phyloP scores from a whole-genome alignment of 345 rosid genomes.

The Hibiscus syriacus region DNA sequence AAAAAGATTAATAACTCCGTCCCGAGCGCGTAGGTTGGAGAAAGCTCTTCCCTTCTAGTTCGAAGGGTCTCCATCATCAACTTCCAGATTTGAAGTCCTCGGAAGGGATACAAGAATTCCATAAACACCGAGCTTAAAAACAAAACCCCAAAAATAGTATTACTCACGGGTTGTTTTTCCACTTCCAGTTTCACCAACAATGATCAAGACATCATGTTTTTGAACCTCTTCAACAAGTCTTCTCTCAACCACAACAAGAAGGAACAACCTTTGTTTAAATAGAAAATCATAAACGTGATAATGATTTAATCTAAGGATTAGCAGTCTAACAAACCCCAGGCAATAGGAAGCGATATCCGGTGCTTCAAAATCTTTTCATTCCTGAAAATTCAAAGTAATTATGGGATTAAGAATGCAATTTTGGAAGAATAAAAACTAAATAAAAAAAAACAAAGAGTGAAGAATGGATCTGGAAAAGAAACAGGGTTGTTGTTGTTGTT shows the following conservation, averaged over 20 bases:
- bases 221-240: constrained; percentile 69
- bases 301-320: background rate
- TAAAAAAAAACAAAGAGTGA: background rate
- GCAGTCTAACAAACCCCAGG: constrained; percentile 41
- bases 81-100: background rate
- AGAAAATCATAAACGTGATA: background rate
- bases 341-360: constrained; percentile 79
- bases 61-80: background rate
- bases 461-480: constrained; percentile 23
- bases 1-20: background rate
- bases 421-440: background rate
- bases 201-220: constrained; percentile 47
- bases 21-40: background rate
- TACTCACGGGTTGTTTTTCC: constrained; percentile 92
- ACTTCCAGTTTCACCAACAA: constrained; percentile 98
- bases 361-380: constrained; percentile 47
- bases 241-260: constrained; percentile 41
- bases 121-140: background rate
- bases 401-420: constrained; percentile 6
- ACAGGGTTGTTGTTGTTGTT: constrained; percentile 4
- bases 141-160: background rate
- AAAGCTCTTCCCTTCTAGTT: background rate
- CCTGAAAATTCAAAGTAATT: constrained; percentile 22
- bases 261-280: constrained; percentile 3
- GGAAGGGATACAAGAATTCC: background rate